A percentile compares a stretch with the other conserved stretches of the same genome.
Conservation (phyloP, 495 filamentous ascomycete species). For the Penicillium angulare region DNA sequence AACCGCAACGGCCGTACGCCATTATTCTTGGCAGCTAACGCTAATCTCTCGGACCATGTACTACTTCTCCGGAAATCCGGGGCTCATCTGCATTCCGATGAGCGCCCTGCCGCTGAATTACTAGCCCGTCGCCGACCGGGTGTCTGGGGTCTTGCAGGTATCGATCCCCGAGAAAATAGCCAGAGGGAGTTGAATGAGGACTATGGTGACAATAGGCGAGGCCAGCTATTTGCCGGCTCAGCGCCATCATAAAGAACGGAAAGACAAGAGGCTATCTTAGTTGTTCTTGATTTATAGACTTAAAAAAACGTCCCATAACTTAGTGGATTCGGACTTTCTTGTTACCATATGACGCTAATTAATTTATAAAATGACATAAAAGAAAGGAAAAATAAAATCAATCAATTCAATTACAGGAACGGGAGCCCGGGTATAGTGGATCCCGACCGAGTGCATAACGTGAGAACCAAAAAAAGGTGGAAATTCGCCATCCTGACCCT, state of each 20-base stretch:
- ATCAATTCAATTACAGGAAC: neutral
- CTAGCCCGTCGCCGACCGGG: conserved; percentile 44
- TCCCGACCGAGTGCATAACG: neutral
- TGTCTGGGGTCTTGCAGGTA: conserved; percentile 48
- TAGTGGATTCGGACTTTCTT: too few species aligned
- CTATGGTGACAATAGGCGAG: conserved; percentile 7
- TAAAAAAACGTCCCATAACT: too few species aligned
- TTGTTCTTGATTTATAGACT: too few species aligned
- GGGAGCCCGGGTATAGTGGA: neutral
- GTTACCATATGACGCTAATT: too few species aligned
- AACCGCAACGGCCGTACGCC: conserved; percentile 82
- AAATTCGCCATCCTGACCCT: neutral
- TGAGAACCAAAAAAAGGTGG: neutral
- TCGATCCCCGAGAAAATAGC: conserved; percentile 37
- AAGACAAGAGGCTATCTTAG: too few species aligned
- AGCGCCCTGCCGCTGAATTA: conserved; percentile 51
- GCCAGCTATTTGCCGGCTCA: conserved; percentile 34
- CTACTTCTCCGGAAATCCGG: conserved; percentile 65
- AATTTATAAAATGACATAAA: too few species aligned
- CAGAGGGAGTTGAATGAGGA: conserved; percentile 35
- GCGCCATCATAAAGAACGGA: too few species aligned
- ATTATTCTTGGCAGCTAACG: conserved; percentile 70
- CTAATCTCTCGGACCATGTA: conserved; percentile 60
- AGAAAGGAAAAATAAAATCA: too few species aligned
- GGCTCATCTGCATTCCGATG: conserved; percentile 66